Percentiles rank a stretch among this genome's conserved stretches.
phyloP scores from a whole-genome alignment of 495 filamentous ascomycete species.

The Hypoxylon rickii region DNA sequence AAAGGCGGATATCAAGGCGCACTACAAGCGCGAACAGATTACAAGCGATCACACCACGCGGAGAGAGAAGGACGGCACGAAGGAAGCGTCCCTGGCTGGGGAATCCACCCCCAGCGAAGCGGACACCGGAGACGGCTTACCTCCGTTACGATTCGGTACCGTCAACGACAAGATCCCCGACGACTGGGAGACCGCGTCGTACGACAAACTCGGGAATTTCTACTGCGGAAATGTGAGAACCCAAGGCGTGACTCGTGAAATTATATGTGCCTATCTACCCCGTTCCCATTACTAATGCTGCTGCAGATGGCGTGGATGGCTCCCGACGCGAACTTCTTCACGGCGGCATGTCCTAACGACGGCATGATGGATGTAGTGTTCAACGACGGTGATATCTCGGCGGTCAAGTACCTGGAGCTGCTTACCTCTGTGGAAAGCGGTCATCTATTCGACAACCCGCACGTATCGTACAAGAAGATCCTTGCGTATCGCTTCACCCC shows the following conservation, averaged over 20 bases:
- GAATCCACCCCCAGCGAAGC: slow-evolving; percentile 23
- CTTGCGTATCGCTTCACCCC: slow-evolving; percentile 82
- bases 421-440: slow-evolving; percentile 72
- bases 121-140: slow-evolving; percentile 58
- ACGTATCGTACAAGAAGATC: slow-evolving; percentile 82
- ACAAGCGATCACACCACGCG: slow-evolving; percentile 23
- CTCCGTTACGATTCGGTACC: slow-evolving; percentile 76
- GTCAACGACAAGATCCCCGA: slow-evolving; percentile 74
- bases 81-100: slow-evolving; percentile 8
- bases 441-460: slow-evolving; percentile 74
- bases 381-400: slow-evolving; percentile 74
- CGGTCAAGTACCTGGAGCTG: slow-evolving; percentile 64
- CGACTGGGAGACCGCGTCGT: slow-evolving; percentile 72
- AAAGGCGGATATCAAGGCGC: slow-evolving; percentile 73
- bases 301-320: slow-evolving; percentile 85
- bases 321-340: slow-evolving; percentile 85
- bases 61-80: slow-evolving; percentile 9
- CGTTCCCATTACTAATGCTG: too few species aligned
- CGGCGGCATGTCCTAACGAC: slow-evolving; percentile 80
- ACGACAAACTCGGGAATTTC: slow-evolving; percentile 85
- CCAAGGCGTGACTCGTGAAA: too few species aligned
- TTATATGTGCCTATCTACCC: too few species aligned
- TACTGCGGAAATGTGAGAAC: slow-evolving; percentile 79
- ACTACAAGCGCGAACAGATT: slow-evolving; percentile 62
- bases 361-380: slow-evolving; percentile 84